Evolutionary conservation across 75 land plant genomes (phyloP), one percentile per base, ranked within the genome.

Genomic region (Selaginella moellendorffii): DNA sequence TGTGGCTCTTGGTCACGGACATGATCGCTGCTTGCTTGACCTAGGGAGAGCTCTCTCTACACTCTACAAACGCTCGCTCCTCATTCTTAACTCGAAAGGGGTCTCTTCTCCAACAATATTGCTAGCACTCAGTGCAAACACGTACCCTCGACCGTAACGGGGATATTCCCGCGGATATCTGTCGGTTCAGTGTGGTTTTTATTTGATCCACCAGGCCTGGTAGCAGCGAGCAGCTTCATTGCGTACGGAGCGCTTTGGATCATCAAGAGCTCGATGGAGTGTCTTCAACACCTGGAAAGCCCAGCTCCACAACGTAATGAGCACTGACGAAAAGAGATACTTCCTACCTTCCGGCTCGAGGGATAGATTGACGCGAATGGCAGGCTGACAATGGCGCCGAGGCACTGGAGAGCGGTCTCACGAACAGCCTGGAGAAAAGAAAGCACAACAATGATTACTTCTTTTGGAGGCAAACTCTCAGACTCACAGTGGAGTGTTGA

Each of bases 141-240:
- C n/a, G n/a, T n/a, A n/a, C n/a, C n/a, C n/a, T n/a, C n/a, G n/a
- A n/a, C n/a, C n/a, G n/a, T n/a, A n/a, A n/a, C n/a, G n/a, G n/a
- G n/a, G n/a, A n/a, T n/a, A n/a, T n/a, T n/a, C n/a, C n/a, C n/a
- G n/a, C n/a, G n/a, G n/a, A n/a, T n/a, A n/a, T n/a, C n/a, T n/a
- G n/a, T n/a, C n/a, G n/a, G n/a, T n/a, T n/a, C n/a, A n/a, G n/a
- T n/a, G n/a, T n/a, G n/a, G n/a, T n/a, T n/a, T n/a, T n/a, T n/a
- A n/a, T n/a, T n/a, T n/a, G n/a, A n/a, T n/a, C n/a, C 14, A 91
- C 97, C 97, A 91, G 61, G 84, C 81, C 59, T 76, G 82, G 2
- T 78, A 83, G 69, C 97, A 91, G 71, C 81, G 79, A 23, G 84
- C 82, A 71, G 97, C 97, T 65, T 91, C 95, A 69, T 77, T 77